These are phyloP conservation scores for Trichoderma orchidacearum DNA, from an alignment of 495 filamentous ascomycete species.

Conservation along the genomic window DNA sequence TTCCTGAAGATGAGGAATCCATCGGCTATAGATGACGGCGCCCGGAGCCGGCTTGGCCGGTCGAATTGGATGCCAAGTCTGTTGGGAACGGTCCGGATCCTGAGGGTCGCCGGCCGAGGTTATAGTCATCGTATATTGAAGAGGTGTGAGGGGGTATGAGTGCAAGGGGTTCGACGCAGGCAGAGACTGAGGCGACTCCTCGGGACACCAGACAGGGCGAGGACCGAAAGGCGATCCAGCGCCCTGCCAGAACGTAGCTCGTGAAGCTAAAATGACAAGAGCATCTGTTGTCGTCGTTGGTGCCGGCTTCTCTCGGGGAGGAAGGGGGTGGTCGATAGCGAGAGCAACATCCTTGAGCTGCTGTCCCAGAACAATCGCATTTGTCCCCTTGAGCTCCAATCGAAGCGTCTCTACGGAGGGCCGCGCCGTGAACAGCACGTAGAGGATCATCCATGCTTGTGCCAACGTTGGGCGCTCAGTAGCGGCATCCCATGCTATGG, in stretches of 20 bases:
- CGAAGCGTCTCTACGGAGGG: slow-evolving; percentile 41
- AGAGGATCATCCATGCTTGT: slow-evolving; percentile 49
- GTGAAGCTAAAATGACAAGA: slow-evolving; percentile 21
- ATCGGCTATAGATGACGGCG: slow-evolving; percentile 51
- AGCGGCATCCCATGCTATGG: slow-evolving; percentile 20
- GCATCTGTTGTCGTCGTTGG: slow-evolving; percentile 1
- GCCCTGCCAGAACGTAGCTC: slow-evolving; percentile 54
- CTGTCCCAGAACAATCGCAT: slow-evolving; percentile 22
- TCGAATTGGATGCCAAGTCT: slow-evolving; percentile 43
- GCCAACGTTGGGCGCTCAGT: slow-evolving; percentile 28
- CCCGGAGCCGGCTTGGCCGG: slow-evolving; percentile 47
- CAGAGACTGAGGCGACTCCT: slow-evolving; percentile 15
- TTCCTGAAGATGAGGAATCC: slow-evolving; percentile 51
- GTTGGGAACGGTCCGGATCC: slow-evolving; percentile 3
- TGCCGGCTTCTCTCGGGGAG: slow-evolving; percentile 1
- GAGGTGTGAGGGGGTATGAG: slow-evolving; percentile 39
- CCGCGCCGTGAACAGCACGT: slow-evolving; percentile 42
- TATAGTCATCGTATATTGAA: slow-evolving; percentile 40
- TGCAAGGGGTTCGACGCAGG: slow-evolving; percentile 25
- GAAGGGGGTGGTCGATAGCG: slow-evolving; percentile 32
- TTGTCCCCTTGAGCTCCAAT: slow-evolving; percentile 27
- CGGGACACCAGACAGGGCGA: slow-evolving; percentile 44
- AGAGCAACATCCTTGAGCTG: slow-evolving; percentile 41
- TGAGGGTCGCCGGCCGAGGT: slow-evolving; percentile 7
- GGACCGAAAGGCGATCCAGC: slow-evolving; percentile 50